These are phyloP conservation scores for Macrolepiota fuliginosa DNA, from an alignment of 768 basidiomycete species.

Conservation along the genomic window DNA sequence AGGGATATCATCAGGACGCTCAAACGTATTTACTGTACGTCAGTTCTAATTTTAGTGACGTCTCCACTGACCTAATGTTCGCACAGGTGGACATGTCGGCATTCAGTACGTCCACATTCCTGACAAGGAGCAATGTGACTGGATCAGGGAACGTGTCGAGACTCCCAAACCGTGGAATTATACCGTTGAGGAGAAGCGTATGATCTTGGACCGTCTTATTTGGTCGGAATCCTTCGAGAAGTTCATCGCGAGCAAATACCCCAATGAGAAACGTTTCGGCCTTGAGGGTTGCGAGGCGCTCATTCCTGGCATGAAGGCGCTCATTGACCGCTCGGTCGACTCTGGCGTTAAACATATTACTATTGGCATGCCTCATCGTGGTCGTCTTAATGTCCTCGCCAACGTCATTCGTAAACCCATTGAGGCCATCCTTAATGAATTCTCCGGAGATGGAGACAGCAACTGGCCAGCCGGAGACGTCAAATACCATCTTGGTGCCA, in stretches of 20 bases:
- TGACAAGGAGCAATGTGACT: slow-evolving; percentile 98
- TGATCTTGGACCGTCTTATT: slow-evolving; percentile 98
- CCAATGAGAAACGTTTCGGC: slow-evolving; percentile 99
- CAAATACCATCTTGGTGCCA: slow-evolving; percentile 98
- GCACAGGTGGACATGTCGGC: slow-evolving; percentile 78
- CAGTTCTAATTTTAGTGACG: background rate
- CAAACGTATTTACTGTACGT: slow-evolving; percentile 92
- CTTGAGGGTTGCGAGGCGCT: slow-evolving; percentile 97
- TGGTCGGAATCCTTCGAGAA: slow-evolving; percentile 99
- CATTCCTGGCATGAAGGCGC: slow-evolving; percentile 99
- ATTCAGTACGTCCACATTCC: slow-evolving; percentile 96
- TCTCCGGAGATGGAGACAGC: slow-evolving; percentile 71
- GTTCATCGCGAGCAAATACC: slow-evolving; percentile 97
- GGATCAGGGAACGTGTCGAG: slow-evolving; percentile 96
- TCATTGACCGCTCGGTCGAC: slow-evolving; percentile 98
- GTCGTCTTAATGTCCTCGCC: slow-evolving; percentile 94
- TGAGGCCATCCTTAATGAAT: slow-evolving; percentile 97
- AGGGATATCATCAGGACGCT: slow-evolving; percentile 89
- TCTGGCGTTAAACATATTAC: slow-evolving; percentile 94
- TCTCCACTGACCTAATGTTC: slow-evolving; percentile 9
- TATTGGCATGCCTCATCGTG: slow-evolving; percentile 99
- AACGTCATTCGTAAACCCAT: slow-evolving; percentile 99
- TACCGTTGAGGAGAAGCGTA: slow-evolving; percentile 95
- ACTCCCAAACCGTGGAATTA: slow-evolving; percentile 97
- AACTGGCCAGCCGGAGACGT: slow-evolving; percentile 93